Evolutionary conservation across 2,329 filamentous ascomycete species (phyloP).

Genomic region (Pestalotiopsis sp.): DNA sequence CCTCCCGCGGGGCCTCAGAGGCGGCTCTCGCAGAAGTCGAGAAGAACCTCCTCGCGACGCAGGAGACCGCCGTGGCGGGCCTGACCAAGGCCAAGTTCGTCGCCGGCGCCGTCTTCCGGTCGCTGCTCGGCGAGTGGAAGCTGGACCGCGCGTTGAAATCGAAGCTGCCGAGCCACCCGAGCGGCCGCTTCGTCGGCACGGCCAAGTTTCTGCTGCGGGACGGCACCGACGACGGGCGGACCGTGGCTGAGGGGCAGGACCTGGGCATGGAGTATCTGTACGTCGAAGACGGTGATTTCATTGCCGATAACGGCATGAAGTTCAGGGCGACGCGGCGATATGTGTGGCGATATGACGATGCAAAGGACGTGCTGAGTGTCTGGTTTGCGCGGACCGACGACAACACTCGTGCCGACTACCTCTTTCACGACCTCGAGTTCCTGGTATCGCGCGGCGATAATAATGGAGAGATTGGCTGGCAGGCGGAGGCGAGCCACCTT

Average conservation of each 20-base stretch:
- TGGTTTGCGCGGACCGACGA: conserved; percentile 75
- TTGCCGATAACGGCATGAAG: conserved; percentile 53
- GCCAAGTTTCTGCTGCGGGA: conserved; percentile 66
- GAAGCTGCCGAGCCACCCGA: conserved; percentile 59
- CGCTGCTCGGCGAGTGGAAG: conserved; percentile 71
- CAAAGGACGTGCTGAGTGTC: conserved; percentile 62
- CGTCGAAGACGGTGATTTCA: conserved; percentile 68
- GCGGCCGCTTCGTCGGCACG: conserved; percentile 65
- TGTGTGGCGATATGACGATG: conserved; percentile 70
- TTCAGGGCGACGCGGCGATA: conserved; percentile 69
- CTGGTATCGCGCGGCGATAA: conserved; percentile 30
- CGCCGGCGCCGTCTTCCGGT: conserved; percentile 69
- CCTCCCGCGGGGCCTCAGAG: conserved; percentile 39
- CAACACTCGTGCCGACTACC: conserved; percentile 64
- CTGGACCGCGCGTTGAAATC: conserved; percentile 61
- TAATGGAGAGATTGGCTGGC: conserved; percentile 51
- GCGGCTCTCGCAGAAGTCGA: conserved; percentile 40
- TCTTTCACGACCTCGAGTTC: conserved; percentile 77
- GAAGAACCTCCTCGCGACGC: conserved; percentile 49
- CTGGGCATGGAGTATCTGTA: conserved; percentile 66
- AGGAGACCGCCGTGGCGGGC: conserved; percentile 41
- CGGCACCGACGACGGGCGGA: conserved; percentile 57
- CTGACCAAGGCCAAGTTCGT: conserved; percentile 55
- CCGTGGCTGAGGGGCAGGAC: conserved; percentile 27
- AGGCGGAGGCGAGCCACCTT: conserved; percentile 68